Evolutionary conservation across 2,329 filamentous ascomycete species (phyloP).

Genomic region (Ophiocordyceps robertsii): DNA sequence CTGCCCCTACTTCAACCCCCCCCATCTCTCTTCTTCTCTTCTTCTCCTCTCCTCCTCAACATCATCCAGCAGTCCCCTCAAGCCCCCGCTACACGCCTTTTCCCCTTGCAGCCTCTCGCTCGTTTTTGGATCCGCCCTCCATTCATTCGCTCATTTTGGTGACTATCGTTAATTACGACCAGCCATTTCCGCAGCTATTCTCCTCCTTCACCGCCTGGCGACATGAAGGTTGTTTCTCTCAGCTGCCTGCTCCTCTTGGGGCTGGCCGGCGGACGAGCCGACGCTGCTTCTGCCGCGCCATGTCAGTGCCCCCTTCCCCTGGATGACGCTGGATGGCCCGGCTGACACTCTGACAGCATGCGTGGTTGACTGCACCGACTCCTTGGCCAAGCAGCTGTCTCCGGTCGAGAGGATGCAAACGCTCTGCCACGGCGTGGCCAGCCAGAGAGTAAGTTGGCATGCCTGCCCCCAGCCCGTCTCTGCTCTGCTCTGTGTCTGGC

Average conservation of each 20-base stretch:
- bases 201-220: constrained; percentile 3
- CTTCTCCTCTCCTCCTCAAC: constrained; percentile 5
- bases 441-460: constrained; percentile 10
- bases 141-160: constrained; percentile 14
- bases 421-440: constrained; percentile 6
- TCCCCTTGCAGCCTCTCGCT: constrained; percentile 11
- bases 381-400: constrained; percentile 2
- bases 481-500: neutral
- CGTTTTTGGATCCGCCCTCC: constrained; percentile 17
- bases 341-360: neutral
- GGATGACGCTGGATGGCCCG: neutral
- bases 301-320: neutral
- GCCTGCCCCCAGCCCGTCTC: neutral
- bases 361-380: constrained; percentile 7
- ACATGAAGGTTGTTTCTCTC: constrained; percentile 10
- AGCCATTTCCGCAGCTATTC: constrained; percentile 9
- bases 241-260: constrained; percentile 5
- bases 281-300: neutral
- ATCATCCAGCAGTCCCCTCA: constrained; percentile 9
- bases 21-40: neutral
- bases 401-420: neutral
- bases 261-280: constrained; percentile 2
- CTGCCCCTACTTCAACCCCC: neutral
- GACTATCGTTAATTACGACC: constrained; percentile 17
- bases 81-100: constrained; percentile 7